These are phyloP conservation scores for Arachis stenosperma DNA, from an alignment of 306 rosid genomes.

Conservation along the genomic window DNA sequence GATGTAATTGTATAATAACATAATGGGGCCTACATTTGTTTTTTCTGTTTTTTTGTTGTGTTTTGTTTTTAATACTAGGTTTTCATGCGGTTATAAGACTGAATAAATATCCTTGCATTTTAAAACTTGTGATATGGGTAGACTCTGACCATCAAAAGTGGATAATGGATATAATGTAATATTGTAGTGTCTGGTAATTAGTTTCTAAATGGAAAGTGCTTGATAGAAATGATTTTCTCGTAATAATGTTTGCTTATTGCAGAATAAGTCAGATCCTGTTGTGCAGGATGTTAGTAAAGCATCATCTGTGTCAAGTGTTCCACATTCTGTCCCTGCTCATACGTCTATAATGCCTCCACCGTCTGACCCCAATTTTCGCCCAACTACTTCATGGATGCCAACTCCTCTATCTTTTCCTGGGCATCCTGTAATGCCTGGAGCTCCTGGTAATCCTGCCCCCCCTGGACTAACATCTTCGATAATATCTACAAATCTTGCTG, in stretches of 20 bases:
- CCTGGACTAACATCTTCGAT: slow-evolving; percentile 63
- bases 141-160: slow-evolving; percentile 12
- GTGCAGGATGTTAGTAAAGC: slow-evolving; percentile 52
- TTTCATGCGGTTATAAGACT: slow-evolving; percentile 3
- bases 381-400: slow-evolving; percentile 59
- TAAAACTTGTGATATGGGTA: slow-evolving; percentile 27
- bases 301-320: slow-evolving; percentile 51
- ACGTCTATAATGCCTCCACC: slow-evolving; percentile 48
- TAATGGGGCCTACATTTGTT: neutral
- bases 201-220: neutral
- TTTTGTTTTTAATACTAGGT: neutral
- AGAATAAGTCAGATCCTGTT: slow-evolving; percentile 50
- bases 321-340: slow-evolving; percentile 50
- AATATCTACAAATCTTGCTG: slow-evolving; percentile 48
- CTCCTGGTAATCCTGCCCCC: slow-evolving; percentile 70
- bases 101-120: neutral
- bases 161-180: slow-evolving; percentile 27
- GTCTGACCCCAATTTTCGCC: slow-evolving; percentile 56
- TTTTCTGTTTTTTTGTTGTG: no score
- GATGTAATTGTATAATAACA: slow-evolving; percentile 12
- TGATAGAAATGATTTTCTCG: slow-evolving; percentile 19
- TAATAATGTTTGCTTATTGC: slow-evolving; percentile 43
- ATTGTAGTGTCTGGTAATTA: neutral
- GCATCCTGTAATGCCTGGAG: slow-evolving; percentile 54
- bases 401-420: slow-evolving; percentile 50